phyloP scores from a whole-genome alignment of 2,329 filamentous ascomycete genomes.

The Aspergillus versicolor region DNA sequence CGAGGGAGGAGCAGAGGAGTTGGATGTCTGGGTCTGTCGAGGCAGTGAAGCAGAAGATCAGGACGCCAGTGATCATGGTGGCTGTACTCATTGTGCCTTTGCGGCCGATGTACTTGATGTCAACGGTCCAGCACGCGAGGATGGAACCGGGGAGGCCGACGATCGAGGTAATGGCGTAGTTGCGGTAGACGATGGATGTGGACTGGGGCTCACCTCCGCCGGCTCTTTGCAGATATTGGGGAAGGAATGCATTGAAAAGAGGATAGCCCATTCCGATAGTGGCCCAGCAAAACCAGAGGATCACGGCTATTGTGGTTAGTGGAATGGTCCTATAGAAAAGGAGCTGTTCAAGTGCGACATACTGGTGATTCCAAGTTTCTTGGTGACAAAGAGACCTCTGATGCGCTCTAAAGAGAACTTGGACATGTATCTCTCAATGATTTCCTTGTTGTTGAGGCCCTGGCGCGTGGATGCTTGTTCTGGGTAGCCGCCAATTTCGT shows the following conservation, averaged over 20 bases:
- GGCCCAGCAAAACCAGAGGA: constrained; percentile 77
- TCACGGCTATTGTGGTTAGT: constrained; percentile 31
- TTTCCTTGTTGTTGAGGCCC: constrained; percentile 45
- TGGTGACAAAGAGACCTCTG: constrained; percentile 59
- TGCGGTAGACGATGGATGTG: constrained; percentile 61
- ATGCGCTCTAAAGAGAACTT: constrained; percentile 69
- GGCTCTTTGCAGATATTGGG: constrained; percentile 72
- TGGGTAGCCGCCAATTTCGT: constrained; percentile 52
- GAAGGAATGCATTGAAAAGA: constrained; percentile 87
- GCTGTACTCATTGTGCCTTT: constrained; percentile 57
- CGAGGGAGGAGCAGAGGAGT: constrained; percentile 52
- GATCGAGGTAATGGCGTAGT: constrained; percentile 77
- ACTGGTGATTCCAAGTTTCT: constrained; percentile 50
- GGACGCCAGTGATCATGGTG: constrained; percentile 53
- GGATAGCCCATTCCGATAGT: constrained; percentile 85
- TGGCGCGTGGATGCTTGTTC: constrained; percentile 38
- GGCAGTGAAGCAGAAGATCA: constrained; percentile 57
- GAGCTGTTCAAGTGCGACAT: constrained; percentile 44
- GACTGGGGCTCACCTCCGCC: constrained; percentile 38
- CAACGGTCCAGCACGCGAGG: constrained; percentile 71
- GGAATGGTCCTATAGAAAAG: constrained; percentile 30
- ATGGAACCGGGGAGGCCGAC: constrained; percentile 75
- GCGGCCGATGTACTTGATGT: constrained; percentile 62
- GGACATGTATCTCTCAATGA: constrained; percentile 60
- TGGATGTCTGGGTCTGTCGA: constrained; percentile 50